A percentile compares a stretch with the other conserved stretches of the same genome.
These are phyloP conservation scores for Sporothrix brunneoviolacea DNA, from an alignment of 2,329 filamentous ascomycete genomes.

Conservation along the genomic window DNA sequence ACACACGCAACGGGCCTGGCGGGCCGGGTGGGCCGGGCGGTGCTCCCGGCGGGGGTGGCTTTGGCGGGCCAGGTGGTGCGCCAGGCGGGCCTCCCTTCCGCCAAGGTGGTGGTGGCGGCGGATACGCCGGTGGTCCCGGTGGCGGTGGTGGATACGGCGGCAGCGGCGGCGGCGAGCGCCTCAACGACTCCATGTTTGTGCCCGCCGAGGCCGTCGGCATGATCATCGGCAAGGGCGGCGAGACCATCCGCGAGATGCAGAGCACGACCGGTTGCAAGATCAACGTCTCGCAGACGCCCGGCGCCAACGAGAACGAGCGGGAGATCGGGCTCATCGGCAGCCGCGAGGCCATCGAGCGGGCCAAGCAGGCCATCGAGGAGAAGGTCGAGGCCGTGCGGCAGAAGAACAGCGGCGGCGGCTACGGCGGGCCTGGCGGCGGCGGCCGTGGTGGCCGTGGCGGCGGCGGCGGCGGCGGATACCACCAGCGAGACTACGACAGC, in stretches of 20 bases:
- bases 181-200: slow-evolving; percentile 76
- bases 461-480: slow-evolving; percentile 38
- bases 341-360: slow-evolving; percentile 68
- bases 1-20: slow-evolving; percentile 51
- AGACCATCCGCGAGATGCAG: slow-evolving; percentile 94
- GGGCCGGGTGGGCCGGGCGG: slow-evolving; percentile 18
- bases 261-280: slow-evolving; percentile 84
- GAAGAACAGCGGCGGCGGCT: slow-evolving; percentile 44
- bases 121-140: slow-evolving; percentile 21
- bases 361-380: slow-evolving; percentile 80
- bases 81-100: slow-evolving; percentile 10
- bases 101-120: slow-evolving; percentile 31
- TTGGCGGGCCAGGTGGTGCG: too few species aligned
- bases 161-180: slow-evolving; percentile 53
- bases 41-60: slow-evolving; percentile 21
- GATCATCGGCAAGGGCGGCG: slow-evolving; percentile 92
- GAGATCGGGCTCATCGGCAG: slow-evolving; percentile 81
- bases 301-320: slow-evolving; percentile 70
- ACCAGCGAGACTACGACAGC: slow-evolving; percentile 49
- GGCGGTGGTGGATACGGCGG: slow-evolving; percentile 33
- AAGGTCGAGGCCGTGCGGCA: slow-evolving; percentile 78
- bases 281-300: slow-evolving; percentile 78
- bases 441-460: slow-evolving; percentile 42
- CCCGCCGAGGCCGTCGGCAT: slow-evolving; percentile 90
- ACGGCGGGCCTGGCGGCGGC: slow-evolving; percentile 37